These are phyloP conservation scores for Phlebiopsis flavidoalba DNA, from an alignment of 768 basidiomycete species.

Conservation along the genomic window DNA sequence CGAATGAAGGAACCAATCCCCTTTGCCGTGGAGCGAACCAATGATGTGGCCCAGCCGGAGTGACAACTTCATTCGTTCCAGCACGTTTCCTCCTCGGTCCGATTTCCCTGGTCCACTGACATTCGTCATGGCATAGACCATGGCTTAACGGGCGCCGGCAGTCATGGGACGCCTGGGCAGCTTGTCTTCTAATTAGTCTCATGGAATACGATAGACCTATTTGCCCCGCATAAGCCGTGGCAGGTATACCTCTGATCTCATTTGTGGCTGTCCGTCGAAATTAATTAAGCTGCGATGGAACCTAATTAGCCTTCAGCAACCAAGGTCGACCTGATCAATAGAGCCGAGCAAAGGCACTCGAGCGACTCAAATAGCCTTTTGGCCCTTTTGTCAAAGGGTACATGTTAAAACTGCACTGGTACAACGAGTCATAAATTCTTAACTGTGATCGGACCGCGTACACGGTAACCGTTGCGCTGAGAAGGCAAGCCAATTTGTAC, in stretches of 20 bases:
- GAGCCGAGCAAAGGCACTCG: slow-evolving; percentile 86
- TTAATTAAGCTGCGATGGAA: slow-evolving; percentile 99
- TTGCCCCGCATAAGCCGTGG: too few species aligned
- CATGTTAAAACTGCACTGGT: slow-evolving; percentile 14
- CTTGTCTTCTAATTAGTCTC: too few species aligned
- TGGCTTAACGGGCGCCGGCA: slow-evolving; percentile 99
- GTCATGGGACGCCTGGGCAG: slow-evolving; percentile 99
- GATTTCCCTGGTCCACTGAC: slow-evolving; percentile 96
- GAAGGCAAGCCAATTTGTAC: slow-evolving; percentile 95
- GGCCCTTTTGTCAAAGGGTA: slow-evolving; percentile 94
- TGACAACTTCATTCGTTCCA: too few species aligned
- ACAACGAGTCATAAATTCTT: neutral
- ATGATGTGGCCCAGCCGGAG: too few species aligned
- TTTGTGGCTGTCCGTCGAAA: slow-evolving; percentile 97
- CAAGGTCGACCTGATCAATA: slow-evolving; percentile 98
- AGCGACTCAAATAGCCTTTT: slow-evolving; percentile 95
- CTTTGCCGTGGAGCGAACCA: slow-evolving; percentile 89
- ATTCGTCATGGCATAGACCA: slow-evolving; percentile 99
- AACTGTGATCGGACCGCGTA: neutral
- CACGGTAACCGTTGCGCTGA: slow-evolving; percentile 93
- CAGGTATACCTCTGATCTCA: too few species aligned
- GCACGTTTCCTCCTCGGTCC: too few species aligned
- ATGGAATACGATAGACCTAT: too few species aligned
- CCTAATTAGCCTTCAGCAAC: slow-evolving; percentile 97
- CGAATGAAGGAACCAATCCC: slow-evolving; percentile 90